Base-by-base conservation (phyloP, 192 early-diverging fungal species). In the Linderina pennispora region DNA sequence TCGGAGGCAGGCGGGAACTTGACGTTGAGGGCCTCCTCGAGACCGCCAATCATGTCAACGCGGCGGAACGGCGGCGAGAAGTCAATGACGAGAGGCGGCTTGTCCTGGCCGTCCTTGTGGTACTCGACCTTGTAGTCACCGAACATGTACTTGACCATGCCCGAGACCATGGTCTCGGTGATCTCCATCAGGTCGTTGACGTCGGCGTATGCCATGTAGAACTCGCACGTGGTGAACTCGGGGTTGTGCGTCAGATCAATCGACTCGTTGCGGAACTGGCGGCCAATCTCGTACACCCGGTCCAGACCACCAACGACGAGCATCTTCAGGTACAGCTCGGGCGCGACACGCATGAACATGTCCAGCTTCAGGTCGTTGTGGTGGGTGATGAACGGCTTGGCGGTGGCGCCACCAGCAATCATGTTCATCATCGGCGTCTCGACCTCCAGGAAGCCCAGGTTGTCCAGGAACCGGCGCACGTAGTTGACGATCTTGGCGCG, bases 401-500 rank as follows among this genome's bases (percentile, higher is more conserved):
- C 97, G n/a, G 94, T 95, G 38, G 97, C 94, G 45, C 97, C 94
- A 61, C 88, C 88, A 11, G 89, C 87, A 77, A 97, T 92, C 87
- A 89, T 87, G 81, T 94, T 95, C 93, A 99, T 97, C 93, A 97
- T 97, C 24, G 97, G 97, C n/a, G 97, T 99, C 66, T 99, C 97
- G 39, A 99, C 96, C 77, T 99, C 96, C 41, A 99, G 78, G 78
- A 99, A 99, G 31, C 88, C 90, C 25, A 83, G 83, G 53, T 89
- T 80, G 66, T 99, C 96, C 46, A 99, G 76, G 80, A 94, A 99
- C 28, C 79, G 79, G 50, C 96, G 88, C 23, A 99, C 76, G 60
- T 99, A 97, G 76, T 91, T 89, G 71, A 99, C 83, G 64, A 99
- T 87, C 77, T 88, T 89, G 54, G 93, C 80, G 26, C 96, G 80